Evolutionary conservation across 805 yeast genomes (phyloP).

Genomic region (Wickerhamiella shivajii): DNA sequence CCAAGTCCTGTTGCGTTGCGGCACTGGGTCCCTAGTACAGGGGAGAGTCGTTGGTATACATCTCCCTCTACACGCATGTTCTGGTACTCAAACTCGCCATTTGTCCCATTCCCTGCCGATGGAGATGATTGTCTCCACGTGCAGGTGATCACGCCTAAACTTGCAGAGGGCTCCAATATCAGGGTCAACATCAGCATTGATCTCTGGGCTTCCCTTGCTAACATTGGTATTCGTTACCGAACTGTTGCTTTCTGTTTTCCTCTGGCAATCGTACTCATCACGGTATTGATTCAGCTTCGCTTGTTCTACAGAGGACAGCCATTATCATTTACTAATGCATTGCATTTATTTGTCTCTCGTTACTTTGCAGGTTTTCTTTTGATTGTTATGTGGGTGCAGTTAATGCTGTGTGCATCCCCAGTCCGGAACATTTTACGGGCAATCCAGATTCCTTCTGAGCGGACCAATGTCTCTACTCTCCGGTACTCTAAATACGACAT

Average conservation of each 20-base stretch:
- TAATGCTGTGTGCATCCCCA: conserved; percentile 20
- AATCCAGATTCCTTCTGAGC: conserved; percentile 21
- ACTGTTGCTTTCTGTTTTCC: conserved; percentile 61
- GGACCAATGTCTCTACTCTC: conserved; percentile 17
- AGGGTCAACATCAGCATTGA: conserved; percentile 27
- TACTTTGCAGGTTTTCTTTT: conserved; percentile 20
- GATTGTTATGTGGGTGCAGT: conserved; percentile 17
- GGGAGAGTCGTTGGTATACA: conserved; percentile 16
- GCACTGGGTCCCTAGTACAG: conserved; percentile 12
- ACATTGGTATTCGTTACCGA: conserved; percentile 63
- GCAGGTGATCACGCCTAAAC: conserved; percentile 6
- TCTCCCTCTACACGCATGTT: conserved; percentile 8
- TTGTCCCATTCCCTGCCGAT: conserved; percentile 13
- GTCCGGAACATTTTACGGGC: conserved; percentile 13
- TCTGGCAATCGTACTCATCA: conserved; percentile 38
- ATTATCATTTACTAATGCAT: conserved; percentile 34
- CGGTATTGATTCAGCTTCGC: conserved; percentile 40
- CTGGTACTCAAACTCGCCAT: conserved; percentile 20
- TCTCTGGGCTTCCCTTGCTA: conserved; percentile 44
- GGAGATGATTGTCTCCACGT: conserved; percentile 5
- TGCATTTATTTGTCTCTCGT: conserved; percentile 26
- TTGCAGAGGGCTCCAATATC: not conserved
- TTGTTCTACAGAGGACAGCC: conserved; percentile 28
- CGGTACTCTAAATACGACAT: conserved; percentile 10
- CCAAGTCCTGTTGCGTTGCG: conserved; percentile 6